phyloP scores from a whole-genome alignment of 768 basidiomycete species.

The Trametes villosa region DNA sequence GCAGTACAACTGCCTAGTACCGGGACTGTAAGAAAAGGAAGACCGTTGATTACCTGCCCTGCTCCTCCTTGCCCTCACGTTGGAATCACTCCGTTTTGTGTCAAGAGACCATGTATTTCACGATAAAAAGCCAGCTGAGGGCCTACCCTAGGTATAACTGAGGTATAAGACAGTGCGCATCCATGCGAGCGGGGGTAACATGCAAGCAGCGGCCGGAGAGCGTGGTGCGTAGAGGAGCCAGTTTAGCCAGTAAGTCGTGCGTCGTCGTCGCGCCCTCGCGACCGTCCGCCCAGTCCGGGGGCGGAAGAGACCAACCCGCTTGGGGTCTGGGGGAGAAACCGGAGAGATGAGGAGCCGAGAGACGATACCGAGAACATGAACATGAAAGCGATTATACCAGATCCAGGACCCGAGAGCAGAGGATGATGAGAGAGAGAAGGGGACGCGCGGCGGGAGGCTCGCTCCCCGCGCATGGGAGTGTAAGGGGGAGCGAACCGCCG shows the following conservation, averaged over 20 bases:
- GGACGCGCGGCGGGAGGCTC: constrained; percentile 19
- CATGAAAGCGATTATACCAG: not conserved
- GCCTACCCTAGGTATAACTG: not conserved
- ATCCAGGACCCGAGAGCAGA: not conserved
- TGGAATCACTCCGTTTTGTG: too few relatives aligned
- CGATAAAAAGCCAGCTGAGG: not conserved
- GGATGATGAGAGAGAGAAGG: not conserved
- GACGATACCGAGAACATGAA: not conserved
- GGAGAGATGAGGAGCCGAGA: not conserved
- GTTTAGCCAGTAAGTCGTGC: constrained; percentile 22
- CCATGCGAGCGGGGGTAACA: not conserved
- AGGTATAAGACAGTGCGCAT: not conserved
- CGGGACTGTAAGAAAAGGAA: too few relatives aligned
- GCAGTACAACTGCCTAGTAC: too few relatives aligned
- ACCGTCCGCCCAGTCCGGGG: constrained; percentile 9
- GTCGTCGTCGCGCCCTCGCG: constrained; percentile 3
- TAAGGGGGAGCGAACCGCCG: constrained; percentile 13
- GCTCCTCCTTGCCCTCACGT: not conserved
- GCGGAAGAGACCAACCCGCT: constrained; percentile 13
- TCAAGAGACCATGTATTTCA: not conserved
- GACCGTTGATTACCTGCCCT: too few relatives aligned
- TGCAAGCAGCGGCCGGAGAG: not conserved
- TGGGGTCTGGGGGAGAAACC: not conserved
- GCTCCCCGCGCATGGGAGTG: constrained; percentile 12
- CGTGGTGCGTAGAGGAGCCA: not conserved